A percentile compares a stretch with the other conserved stretches of the same genome.
Conservation (phyloP, 768 basidiomycete genomes). For the Pleurotus tuber-regium region DNA sequence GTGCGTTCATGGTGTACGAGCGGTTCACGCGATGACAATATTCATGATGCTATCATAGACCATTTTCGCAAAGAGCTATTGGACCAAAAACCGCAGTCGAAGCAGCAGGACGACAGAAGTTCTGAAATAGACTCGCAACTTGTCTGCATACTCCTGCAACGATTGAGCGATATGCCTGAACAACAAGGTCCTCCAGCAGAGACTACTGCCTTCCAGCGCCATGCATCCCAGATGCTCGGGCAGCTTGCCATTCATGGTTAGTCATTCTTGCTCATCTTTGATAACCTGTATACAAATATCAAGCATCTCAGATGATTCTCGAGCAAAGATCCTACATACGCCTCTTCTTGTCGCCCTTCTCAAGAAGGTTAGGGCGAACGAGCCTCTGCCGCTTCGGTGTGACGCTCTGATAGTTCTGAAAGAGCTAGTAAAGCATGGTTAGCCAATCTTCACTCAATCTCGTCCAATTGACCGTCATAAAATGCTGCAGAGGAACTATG, state of each 20-base stretch:
- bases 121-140: too few relatives aligned
- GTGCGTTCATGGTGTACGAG: neutral
- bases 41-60: neutral
- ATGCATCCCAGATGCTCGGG: neutral
- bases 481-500: neutral
- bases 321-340: neutral
- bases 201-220: neutral
- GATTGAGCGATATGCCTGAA: neutral
- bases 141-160: neutral
- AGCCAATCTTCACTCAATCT: neutral
- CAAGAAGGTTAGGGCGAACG: neutral
- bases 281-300: too few relatives aligned
- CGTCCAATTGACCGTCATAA: neutral
- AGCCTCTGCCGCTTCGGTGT: neutral
- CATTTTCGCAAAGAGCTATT: neutral
- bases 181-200: neutral
- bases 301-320: neutral
- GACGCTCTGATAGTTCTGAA: neutral
- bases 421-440: constrained; percentile 2
- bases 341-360: neutral
- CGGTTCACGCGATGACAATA: too few relatives aligned
- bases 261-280: neutral
- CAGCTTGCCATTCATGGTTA: neutral
- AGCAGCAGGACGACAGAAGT: too few relatives aligned
- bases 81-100: neutral